Base-by-base conservation (phyloP, 306 rosid species). In the Pyrus betulifolia region DNA sequence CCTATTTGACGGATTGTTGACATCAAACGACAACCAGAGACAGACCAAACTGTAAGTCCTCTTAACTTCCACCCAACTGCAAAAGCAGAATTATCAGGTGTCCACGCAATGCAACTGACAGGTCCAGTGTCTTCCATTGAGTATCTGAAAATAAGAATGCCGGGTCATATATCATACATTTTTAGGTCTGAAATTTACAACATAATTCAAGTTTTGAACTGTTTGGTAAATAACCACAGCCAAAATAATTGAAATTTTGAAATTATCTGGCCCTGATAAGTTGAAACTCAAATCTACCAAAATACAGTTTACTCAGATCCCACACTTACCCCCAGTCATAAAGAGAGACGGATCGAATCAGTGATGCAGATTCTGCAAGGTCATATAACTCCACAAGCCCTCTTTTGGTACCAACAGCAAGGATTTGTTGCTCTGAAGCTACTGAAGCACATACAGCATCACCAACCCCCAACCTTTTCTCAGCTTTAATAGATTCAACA, bases 11-110 rank as follows among this genome's bases (percentile, higher is more conserved):
- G 93, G 80, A 95, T 76, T 38, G 97, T 92, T 74, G 98, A 92
- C 98, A 94, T 94, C 89, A 94, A 82, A 78, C 98, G 96, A 84
- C 97, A 94, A 75, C 98, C 98, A 76, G 97, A 95, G 78, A 92
- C 88, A 23, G 98, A 95, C 98, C 97, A 92, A 83, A 95, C 98
- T 22, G 98, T 81, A 78, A 95, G 96, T 64, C 98, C 98, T 85
- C 98, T 90, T 71, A 88, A 86, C 78, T 89, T 95, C 97, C 98
- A 95, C 76, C 98, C 98, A 75, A 95, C 97, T 51, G 98, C 97
- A 90, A 95, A 95, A 80, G 96, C 95, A 74, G 98, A 88, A 83
- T 95, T 89, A 86, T 95, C 98, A 63, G 98, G 97, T 42, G 98
- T 95, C 98, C 98, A 95, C n/a, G 90, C 86, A 87, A 95, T 90